These are phyloP conservation scores for Trichocomaceae sp. DNA, from an alignment of 2,329 filamentous ascomycete species.

Conservation along the genomic window DNA sequence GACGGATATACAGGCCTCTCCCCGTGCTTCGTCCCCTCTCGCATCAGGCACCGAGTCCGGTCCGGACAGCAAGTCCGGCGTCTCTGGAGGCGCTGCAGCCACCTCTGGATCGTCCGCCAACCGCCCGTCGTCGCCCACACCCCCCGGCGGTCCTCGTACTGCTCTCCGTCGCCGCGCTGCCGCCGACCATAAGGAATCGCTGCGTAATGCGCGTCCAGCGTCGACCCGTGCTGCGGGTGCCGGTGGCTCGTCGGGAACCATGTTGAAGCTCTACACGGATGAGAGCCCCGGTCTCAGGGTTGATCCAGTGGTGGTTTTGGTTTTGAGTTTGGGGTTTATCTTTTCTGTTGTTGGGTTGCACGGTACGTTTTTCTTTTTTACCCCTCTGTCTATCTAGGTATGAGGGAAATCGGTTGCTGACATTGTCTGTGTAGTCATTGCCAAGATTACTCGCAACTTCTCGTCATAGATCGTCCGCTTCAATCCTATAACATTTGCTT, in stretches of 20 bases:
- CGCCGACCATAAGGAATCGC: conserved; percentile 94
- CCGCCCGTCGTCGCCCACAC: conserved; percentile 77
- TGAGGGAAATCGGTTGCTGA: conserved; percentile 14
- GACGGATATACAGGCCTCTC: conserved; percentile 26
- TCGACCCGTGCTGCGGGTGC: conserved; percentile 91
- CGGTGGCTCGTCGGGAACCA: conserved; percentile 93
- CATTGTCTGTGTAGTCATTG: conserved; percentile 61
- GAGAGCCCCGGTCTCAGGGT: conserved; percentile 97
- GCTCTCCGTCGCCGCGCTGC: conserved; percentile 92
- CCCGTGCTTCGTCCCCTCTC: conserved; percentile 38
- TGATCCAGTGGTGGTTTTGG: conserved; percentile 93
- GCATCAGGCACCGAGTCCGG: conserved; percentile 42
- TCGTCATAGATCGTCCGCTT: conserved; percentile 41
- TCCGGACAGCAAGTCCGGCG: conserved; percentile 35
- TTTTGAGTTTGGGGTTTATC: conserved; percentile 95
- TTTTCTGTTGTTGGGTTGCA: conserved; percentile 97
- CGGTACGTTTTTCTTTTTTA: conserved; percentile 57
- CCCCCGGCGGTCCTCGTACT: conserved; percentile 88
- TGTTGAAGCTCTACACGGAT: conserved; percentile 98
- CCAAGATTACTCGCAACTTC: conserved; percentile 89
- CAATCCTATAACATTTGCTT: neutral
- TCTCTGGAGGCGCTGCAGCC: conserved; percentile 40
- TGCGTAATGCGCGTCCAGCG: conserved; percentile 85
- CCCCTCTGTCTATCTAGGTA: neutral
- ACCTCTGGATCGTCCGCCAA: conserved; percentile 62